Evolutionary conservation across 768 basidiomycete genomes (phyloP).

Genomic region (Leucogyrophana mollusca): DNA sequence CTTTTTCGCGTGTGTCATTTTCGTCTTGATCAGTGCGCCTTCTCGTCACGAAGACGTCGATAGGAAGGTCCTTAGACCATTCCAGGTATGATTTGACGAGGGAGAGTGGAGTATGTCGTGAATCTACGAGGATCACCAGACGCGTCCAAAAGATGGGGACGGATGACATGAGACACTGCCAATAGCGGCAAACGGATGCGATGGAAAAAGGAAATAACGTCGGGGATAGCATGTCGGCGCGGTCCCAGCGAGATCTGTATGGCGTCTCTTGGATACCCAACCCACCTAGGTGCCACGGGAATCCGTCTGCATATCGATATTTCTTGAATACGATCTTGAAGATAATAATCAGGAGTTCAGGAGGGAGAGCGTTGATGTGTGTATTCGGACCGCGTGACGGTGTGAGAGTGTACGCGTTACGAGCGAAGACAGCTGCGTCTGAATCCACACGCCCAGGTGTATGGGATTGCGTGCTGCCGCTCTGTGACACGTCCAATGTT

Average conservation of each 20-base stretch:
- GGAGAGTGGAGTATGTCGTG: background rate
- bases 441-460: no score
- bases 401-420: no score
- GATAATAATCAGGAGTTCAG: background rate
- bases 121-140: conserved; percentile 13
- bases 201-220: conserved; percentile 6
- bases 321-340: background rate
- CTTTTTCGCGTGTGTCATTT: no score
- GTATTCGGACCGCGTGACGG: no score
- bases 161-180: conserved; percentile 10
- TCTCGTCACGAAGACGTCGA: conserved; percentile 2
- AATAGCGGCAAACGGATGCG: conserved; percentile 16
- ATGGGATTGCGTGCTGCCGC: no score
- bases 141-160: conserved; percentile 17
- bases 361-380: no score
- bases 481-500: no score
- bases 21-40: no score
- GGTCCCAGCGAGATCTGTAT: no score
- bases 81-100: background rate
- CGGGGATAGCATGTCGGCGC: background rate
- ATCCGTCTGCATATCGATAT: background rate
- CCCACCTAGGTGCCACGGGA: no score
- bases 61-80: conserved; percentile 2
- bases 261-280: no score
- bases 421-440: no score